These are phyloP conservation scores for Annulohypoxylon stygium DNA, from an alignment of 495 filamentous ascomycete species.

Conservation along the genomic window DNA sequence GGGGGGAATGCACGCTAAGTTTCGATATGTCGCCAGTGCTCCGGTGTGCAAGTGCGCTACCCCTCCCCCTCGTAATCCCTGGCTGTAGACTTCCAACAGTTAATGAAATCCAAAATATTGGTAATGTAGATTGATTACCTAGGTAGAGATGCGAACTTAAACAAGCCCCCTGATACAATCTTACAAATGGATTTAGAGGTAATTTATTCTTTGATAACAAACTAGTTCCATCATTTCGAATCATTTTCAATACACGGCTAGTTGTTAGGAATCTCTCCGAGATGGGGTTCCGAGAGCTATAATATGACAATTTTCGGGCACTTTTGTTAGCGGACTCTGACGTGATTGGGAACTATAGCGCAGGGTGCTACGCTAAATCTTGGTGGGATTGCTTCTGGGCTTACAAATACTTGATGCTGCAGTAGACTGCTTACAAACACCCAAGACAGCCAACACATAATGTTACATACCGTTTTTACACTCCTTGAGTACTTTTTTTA, in stretches of 20 bases:
- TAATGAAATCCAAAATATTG: too few species aligned
- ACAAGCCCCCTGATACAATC: too few species aligned
- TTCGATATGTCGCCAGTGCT: too few species aligned
- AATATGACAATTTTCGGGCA: background rate
- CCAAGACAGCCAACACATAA: background rate
- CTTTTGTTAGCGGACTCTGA: background rate
- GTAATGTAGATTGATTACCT: too few species aligned
- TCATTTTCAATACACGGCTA: background rate
- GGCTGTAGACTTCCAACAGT: too few species aligned
- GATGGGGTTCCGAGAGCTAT: background rate
- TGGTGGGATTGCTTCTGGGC: background rate
- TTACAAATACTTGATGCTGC: background rate
- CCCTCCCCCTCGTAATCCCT: too few species aligned
- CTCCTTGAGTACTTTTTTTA: too few species aligned
- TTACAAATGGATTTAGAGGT: too few species aligned
- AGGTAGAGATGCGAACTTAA: too few species aligned
- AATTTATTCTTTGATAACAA: background rate
- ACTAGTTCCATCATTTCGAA: background rate
- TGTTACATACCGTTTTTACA: background rate
- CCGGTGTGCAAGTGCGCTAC: too few species aligned
- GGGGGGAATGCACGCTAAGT: too few species aligned
- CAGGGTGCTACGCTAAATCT: too few species aligned
- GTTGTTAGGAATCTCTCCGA: background rate
- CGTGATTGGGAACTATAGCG: background rate
- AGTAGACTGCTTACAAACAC: background rate